Evolutionary conservation across 1,139 yeast genomes (phyloP).

Genomic region (Casaregolazyma lundiana): DNA sequence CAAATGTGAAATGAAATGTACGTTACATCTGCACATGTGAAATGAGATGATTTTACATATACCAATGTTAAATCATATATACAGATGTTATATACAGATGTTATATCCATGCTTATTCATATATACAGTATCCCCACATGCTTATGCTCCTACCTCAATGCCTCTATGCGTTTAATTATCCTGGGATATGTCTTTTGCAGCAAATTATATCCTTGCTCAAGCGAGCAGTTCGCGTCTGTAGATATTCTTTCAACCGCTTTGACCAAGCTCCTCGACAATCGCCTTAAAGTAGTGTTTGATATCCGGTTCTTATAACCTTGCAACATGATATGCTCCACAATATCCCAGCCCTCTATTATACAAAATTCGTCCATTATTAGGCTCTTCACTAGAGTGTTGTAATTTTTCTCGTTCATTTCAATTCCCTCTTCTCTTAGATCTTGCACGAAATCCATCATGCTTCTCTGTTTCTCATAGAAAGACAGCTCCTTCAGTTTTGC

Average conservation of each 20-base stretch:
- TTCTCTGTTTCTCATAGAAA: conserved; percentile 21
- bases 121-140: background rate
- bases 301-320: conserved; percentile 1
- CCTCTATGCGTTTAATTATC: conserved; percentile 1
- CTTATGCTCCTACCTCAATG: background rate
- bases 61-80: background rate
- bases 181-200: conserved; percentile 13
- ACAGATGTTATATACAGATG: background rate
- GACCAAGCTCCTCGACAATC: conserved; percentile 8
- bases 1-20: too few species aligned
- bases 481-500: conserved; percentile 31
- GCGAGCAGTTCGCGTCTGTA: conserved; percentile 9
- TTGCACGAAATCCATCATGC: conserved; percentile 30
- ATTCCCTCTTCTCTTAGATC: conserved; percentile 34
- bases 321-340: conserved; percentile 32
- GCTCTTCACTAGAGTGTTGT: conserved; percentile 38
- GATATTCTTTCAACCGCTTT: conserved; percentile 11
- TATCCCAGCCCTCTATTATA: conserved; percentile 34
- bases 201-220: conserved; percentile 8
- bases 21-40: too few species aligned
- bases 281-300: conserved; percentile 12
- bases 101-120: background rate
- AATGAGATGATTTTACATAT: too few species aligned
- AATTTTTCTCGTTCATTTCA: conserved; percentile 36
- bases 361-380: conserved; percentile 30